phyloP scores from a whole-genome alignment of 2,329 filamentous ascomycete genomes.

The Neocatenulostroma microsporum region DNA sequence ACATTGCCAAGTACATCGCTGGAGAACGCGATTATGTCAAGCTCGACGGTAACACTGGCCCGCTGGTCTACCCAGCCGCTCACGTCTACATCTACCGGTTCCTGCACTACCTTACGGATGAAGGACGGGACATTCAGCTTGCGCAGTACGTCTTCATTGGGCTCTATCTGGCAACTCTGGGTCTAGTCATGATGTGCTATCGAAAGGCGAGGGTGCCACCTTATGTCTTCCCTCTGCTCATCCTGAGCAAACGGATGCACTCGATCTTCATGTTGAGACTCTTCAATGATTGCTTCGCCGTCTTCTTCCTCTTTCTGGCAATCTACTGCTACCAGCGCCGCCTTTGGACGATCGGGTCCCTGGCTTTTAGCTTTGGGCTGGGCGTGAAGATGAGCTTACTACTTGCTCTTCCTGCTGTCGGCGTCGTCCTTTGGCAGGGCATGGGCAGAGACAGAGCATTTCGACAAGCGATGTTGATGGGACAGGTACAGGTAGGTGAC shows the following conservation, averaged over 20 bases:
- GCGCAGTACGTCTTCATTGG: constrained; percentile 79
- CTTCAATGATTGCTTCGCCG: constrained; percentile 93
- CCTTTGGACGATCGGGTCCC: constrained; percentile 63
- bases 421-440: constrained; percentile 65
- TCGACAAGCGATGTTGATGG: constrained; percentile 62
- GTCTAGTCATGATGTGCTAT: constrained; percentile 76
- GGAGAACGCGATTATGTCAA: constrained; percentile 84
- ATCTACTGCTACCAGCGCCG: constrained; percentile 69
- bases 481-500: constrained; percentile 65
- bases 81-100: constrained; percentile 86
- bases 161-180: constrained; percentile 69
- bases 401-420: constrained; percentile 73
- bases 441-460: constrained; percentile 59
- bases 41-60: constrained; percentile 82
- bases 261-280: constrained; percentile 86
- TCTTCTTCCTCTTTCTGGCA: constrained; percentile 73
- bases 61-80: constrained; percentile 86
- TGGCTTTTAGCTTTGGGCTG: constrained; percentile 69
- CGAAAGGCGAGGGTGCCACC: constrained; percentile 68
- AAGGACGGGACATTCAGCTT: constrained; percentile 64
- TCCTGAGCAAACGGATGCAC: constrained; percentile 85
- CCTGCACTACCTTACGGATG: constrained; percentile 68
- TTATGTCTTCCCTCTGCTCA: constrained; percentile 76
- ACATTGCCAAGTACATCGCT: constrained; percentile 67
- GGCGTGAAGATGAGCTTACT: constrained; percentile 95